A percentile compares a stretch with the other conserved stretches of the same genome.
phyloP scores from a whole-genome alignment of 2,329 filamentous ascomycete genomes.

The Thielaviopsis ethacetica region DNA sequence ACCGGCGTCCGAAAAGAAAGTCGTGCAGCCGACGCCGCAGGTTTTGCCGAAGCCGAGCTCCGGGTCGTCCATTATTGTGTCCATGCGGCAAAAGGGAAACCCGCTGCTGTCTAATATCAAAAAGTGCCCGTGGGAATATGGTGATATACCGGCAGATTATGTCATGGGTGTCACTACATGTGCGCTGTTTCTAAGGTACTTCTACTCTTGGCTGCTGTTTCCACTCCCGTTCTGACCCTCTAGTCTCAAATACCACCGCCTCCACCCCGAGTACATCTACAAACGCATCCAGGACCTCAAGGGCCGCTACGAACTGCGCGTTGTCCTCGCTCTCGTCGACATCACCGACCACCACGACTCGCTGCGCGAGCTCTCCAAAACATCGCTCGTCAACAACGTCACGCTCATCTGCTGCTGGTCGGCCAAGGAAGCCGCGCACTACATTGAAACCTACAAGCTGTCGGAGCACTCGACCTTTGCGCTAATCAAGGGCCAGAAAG shows the following conservation, averaged over 20 bases:
- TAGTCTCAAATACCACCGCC: constrained; percentile 83
- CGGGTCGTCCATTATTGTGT: constrained; percentile 73
- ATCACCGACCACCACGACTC: constrained; percentile 87
- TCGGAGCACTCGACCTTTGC: constrained; percentile 72
- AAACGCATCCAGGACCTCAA: constrained; percentile 73
- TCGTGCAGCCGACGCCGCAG: constrained; percentile 81
- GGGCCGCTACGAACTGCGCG: constrained; percentile 70
- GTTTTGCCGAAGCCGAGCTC: constrained; percentile 48
- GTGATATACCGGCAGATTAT: constrained; percentile 91
- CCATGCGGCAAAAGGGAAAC: constrained; percentile 85
- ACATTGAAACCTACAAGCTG: constrained; percentile 87
- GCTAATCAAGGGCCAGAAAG: constrained; percentile 73
- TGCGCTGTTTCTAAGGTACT: constrained; percentile 66
- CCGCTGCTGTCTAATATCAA: constrained; percentile 73
- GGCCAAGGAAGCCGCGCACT: constrained; percentile 80
- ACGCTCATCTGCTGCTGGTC: constrained; percentile 91
- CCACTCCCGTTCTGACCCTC: not conserved
- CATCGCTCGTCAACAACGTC: constrained; percentile 78
- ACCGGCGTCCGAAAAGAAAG: constrained; percentile 30
- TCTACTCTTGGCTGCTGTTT: not conserved
- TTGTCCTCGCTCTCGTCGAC: constrained; percentile 84
- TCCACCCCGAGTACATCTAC: constrained; percentile 97
- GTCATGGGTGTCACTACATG: constrained; percentile 76
- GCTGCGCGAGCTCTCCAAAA: constrained; percentile 81
- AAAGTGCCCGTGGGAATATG: constrained; percentile 85